Percentiles rank a stretch among this genome's conserved stretches.
Evolutionary conservation across 2,329 filamentous ascomycete species (phyloP).

Genomic region (Phaeosphaeria sp.): DNA sequence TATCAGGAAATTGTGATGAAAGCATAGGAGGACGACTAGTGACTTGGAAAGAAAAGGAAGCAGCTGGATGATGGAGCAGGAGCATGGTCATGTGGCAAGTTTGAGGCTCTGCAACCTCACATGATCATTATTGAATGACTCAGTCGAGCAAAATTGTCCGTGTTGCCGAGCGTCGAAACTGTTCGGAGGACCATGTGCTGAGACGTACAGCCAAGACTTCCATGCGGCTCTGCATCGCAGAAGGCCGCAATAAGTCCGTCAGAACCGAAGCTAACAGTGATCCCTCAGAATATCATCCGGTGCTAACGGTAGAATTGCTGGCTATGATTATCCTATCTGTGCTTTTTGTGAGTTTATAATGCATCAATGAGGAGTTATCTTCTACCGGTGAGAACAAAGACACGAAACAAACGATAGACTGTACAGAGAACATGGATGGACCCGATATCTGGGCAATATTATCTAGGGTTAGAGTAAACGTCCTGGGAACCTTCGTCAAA

Average conservation of each 20-base stretch:
- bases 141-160: background rate
- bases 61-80: background rate
- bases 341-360: background rate
- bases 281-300: background rate
- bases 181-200: background rate
- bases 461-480: too few relatives aligned
- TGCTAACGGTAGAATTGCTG: background rate
- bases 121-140: background rate
- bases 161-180: background rate
- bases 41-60: too few relatives aligned
- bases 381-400: conserved; percentile 4
- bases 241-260: background rate
- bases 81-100: background rate
- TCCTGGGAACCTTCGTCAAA: too few relatives aligned
- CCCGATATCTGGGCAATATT: conserved; percentile 2
- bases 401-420: background rate
- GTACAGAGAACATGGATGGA: conserved; percentile 1
- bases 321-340: background rate
- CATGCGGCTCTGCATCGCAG: background rate
- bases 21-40: too few relatives aligned
- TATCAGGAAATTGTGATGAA: too few relatives aligned
- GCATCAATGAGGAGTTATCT: background rate
- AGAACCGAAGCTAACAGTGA: background rate
- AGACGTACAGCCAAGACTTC: background rate
- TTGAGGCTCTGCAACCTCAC: background rate